Base-by-base conservation (phyloP, 768 basidiomycete genomes). In the Naganishia onofrii region DNA sequence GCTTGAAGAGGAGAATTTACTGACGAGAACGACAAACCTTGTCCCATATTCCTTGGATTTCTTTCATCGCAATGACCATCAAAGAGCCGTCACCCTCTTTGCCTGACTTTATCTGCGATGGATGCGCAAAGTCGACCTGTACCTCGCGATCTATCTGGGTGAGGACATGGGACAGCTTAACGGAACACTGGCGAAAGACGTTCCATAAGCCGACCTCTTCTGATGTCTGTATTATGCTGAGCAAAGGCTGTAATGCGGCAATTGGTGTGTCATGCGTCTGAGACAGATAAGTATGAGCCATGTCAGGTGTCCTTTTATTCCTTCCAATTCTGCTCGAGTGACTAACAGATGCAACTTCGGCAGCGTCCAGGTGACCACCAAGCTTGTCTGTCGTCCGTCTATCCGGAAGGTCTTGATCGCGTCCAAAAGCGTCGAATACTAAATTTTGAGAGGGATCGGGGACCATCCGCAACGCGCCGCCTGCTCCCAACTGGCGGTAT, bases 101-200 rank as follows among this genome's bases (percentile, higher is more conserved):
- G 17, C 32, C 31, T 9, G 42, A 31, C 2, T 7, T n/a, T 19
- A 8, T 53, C 17, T 66, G 67, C n/a, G 42, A 32, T 19, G 67
- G 63, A 29, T 55, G 32, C 10, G 38, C 60, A 29, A 63, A 63
- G 28, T 63, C 29, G 23, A 42, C 26, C 60, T 63, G 60, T 44
- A 71, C 72, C 26, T 63, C 53, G 17, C 57, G 72, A 23, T 77
- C 75, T 63, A 78, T 74, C 3, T 63, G n/a, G 19, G 75, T 56
- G 15, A 80, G 67, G 0, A 74, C 70, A 21, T 77, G 74, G 3
- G 74, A 73, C 31, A 78, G 66, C 15, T 76, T 19, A 29, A 79
- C 68, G 17, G 66, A 70, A 4, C 72, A 73, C 15, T 67, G 67
- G 10, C 78, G 74, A 66, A 76, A 73, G 23, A 76, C 23, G 15